These are phyloP conservation scores for Periconia macrospinosa DNA, from an alignment of 2,329 filamentous ascomycete genomes.

Conservation along the genomic window DNA sequence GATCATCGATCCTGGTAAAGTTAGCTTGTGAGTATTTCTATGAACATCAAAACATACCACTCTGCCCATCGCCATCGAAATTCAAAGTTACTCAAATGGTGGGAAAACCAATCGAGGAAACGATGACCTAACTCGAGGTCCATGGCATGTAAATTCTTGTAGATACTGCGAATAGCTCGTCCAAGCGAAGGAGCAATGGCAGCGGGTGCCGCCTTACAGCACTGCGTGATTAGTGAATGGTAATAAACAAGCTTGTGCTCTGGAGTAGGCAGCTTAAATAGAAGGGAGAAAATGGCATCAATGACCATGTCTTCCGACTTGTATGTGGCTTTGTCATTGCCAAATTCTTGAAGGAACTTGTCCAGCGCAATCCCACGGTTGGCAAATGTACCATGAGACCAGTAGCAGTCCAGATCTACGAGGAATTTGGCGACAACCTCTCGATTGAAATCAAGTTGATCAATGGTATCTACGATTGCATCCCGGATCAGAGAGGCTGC, in stretches of 20 bases:
- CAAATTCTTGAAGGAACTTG: slow-evolving; percentile 67
- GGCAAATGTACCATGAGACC: slow-evolving; percentile 84
- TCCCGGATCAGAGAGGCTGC: slow-evolving; percentile 84
- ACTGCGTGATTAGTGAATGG: slow-evolving; percentile 90
- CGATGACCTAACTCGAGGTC: slow-evolving; percentile 85
- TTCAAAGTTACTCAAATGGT: slow-evolving; percentile 97
- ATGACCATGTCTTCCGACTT: slow-evolving; percentile 97
- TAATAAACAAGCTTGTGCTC: slow-evolving; percentile 98
- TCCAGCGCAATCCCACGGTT: slow-evolving; percentile 94
- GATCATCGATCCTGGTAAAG: slow-evolving; percentile 69
- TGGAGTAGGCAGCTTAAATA: slow-evolving; percentile 82
- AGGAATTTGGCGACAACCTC: slow-evolving; percentile 83
- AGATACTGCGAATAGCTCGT: slow-evolving; percentile 88
- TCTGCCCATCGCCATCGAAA: slow-evolving; percentile 99
- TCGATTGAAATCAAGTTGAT: slow-evolving; percentile 89
- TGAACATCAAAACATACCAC: slow-evolving; percentile 61
- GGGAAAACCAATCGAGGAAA: slow-evolving; percentile 96
- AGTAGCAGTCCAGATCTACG: slow-evolving; percentile 94
- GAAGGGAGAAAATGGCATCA: slow-evolving; percentile 95
- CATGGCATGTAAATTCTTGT: slow-evolving; percentile 77
- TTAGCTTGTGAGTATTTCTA: slow-evolving; percentile 10
- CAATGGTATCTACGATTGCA: slow-evolving; percentile 87
- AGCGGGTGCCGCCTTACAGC: slow-evolving; percentile 92
- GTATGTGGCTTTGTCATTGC: slow-evolving; percentile 72
- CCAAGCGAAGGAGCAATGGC: slow-evolving; percentile 95